Conservation (phyloP, 2,329 filamentous ascomycete species). For the Trichothecium sympodiale region DNA sequence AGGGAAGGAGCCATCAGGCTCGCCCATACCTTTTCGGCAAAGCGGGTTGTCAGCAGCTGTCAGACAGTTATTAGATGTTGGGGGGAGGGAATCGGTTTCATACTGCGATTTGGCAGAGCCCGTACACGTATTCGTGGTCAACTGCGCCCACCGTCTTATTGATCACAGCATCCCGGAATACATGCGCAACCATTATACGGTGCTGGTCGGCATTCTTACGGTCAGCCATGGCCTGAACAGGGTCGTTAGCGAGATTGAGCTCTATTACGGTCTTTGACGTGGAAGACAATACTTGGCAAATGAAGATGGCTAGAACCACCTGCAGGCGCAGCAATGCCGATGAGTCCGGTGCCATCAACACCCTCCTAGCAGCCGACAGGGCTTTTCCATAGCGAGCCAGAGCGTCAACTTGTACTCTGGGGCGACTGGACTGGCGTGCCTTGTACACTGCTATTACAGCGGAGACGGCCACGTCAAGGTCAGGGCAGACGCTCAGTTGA, state of each 20-base stretch:
- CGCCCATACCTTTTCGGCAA: slow-evolving; percentile 9
- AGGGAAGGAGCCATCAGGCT: slow-evolving; percentile 10
- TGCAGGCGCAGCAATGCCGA: slow-evolving; percentile 8
- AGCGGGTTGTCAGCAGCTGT: too few relatives aligned
- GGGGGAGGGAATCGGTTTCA: background rate
- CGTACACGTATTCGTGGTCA: slow-evolving; percentile 7
- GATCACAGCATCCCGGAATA: slow-evolving; percentile 9
- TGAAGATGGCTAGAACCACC: slow-evolving; percentile 7
- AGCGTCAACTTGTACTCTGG: slow-evolving; percentile 8
- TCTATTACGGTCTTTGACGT: too few relatives aligned
- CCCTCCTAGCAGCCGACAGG: slow-evolving; percentile 4
- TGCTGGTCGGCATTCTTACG: slow-evolving; percentile 6
- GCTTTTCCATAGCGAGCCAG: slow-evolving; percentile 9
- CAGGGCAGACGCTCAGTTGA: slow-evolving; percentile 7
- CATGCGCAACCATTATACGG: slow-evolving; percentile 7
- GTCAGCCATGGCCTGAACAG: slow-evolving; percentile 9
- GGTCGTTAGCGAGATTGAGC: too few relatives aligned
- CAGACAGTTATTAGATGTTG: background rate
- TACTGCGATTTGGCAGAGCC: slow-evolving; percentile 11
- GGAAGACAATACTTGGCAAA: slow-evolving; percentile 9
- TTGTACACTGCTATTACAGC: slow-evolving; percentile 10
- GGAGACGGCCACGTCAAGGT: slow-evolving; percentile 8
- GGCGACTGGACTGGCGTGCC: slow-evolving; percentile 2
- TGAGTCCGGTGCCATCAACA: slow-evolving; percentile 4
- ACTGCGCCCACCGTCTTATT: slow-evolving; percentile 6